phyloP scores from a whole-genome alignment of 2,329 filamentous ascomycete genomes.

The Neonectria coccinea region DNA sequence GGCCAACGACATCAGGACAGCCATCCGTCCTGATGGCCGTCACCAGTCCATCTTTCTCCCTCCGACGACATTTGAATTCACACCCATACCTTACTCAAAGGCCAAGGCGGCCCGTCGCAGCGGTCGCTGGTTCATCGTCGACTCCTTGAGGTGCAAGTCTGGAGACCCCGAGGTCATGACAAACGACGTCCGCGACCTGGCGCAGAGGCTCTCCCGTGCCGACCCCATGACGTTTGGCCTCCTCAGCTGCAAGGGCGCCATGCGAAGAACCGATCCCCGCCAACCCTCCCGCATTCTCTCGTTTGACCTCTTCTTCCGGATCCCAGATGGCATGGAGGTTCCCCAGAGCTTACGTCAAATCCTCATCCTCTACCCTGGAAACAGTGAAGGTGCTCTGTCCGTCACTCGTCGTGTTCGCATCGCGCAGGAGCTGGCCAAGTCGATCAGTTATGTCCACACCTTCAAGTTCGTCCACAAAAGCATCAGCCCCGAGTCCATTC shows the following conservation, averaged over 20 bases:
- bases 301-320: constrained; percentile 21
- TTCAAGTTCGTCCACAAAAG: constrained; percentile 25
- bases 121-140: constrained; percentile 19
- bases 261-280: constrained; percentile 8
- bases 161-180: constrained; percentile 8
- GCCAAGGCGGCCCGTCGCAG: constrained; percentile 14
- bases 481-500: constrained; percentile 23
- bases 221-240: constrained; percentile 22
- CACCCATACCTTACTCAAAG: constrained; percentile 17
- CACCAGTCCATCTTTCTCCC: constrained; percentile 19
- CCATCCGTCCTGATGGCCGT: constrained; percentile 6
- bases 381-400: not conserved
- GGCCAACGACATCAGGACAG: constrained; percentile 16
- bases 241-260: constrained; percentile 12
- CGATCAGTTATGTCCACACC: constrained; percentile 22
- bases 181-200: constrained; percentile 19
- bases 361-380: constrained; percentile 14
- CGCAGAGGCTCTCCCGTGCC: constrained; percentile 12
- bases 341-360: constrained; percentile 12
- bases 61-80: constrained; percentile 4
- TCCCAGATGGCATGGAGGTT: constrained; percentile 13
- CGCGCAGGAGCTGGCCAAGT: constrained; percentile 24
- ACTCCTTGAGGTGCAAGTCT: constrained; percentile 12
- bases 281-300: constrained; percentile 5
- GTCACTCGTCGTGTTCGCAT: constrained; percentile 11